A percentile compares a stretch with the other conserved stretches of the same genome.
Evolutionary conservation across 2,329 filamentous ascomycete genomes (phyloP).

Genomic region (Diaporthe citriasiana): DNA sequence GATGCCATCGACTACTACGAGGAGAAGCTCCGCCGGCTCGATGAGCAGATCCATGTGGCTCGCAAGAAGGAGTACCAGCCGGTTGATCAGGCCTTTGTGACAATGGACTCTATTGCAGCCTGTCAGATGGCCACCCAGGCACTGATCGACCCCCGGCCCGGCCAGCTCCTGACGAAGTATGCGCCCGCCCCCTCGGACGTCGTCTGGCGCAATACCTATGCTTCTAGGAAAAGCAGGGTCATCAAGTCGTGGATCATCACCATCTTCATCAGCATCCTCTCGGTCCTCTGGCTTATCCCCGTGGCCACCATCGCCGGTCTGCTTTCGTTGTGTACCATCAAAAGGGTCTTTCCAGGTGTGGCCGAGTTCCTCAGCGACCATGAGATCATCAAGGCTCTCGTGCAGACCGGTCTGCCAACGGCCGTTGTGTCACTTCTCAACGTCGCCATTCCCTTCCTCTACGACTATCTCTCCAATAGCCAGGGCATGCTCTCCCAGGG

Average conservation of each 20-base stretch:
- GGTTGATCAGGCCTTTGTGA: slow-evolving; percentile 92
- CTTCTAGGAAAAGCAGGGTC: slow-evolving; percentile 80
- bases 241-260: slow-evolving; percentile 88
- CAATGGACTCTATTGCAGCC: slow-evolving; percentile 94
- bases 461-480: slow-evolving; percentile 90
- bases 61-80: slow-evolving; percentile 83
- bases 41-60: slow-evolving; percentile 79
- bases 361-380: slow-evolving; percentile 77
- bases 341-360: slow-evolving; percentile 78
- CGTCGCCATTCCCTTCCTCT: slow-evolving; percentile 90
- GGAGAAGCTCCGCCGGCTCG: slow-evolving; percentile 83
- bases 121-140: slow-evolving; percentile 97
- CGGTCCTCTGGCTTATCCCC: slow-evolving; percentile 88
- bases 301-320: slow-evolving; percentile 84
- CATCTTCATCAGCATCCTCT: slow-evolving; percentile 83
- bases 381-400: slow-evolving; percentile 78
- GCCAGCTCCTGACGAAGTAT: slow-evolving; percentile 85
- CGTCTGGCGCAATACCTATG: slow-evolving; percentile 95
- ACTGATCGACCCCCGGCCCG: slow-evolving; percentile 89
- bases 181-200: slow-evolving; percentile 92
- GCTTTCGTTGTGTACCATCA: slow-evolving; percentile 85
- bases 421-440: slow-evolving; percentile 89
- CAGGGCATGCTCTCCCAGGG: slow-evolving; percentile 97
- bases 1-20: slow-evolving; percentile 97
- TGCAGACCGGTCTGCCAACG: slow-evolving; percentile 91